phyloP scores from a whole-genome alignment of 352 stramenopile species.

The Saprolegnia diclina region DNA sequence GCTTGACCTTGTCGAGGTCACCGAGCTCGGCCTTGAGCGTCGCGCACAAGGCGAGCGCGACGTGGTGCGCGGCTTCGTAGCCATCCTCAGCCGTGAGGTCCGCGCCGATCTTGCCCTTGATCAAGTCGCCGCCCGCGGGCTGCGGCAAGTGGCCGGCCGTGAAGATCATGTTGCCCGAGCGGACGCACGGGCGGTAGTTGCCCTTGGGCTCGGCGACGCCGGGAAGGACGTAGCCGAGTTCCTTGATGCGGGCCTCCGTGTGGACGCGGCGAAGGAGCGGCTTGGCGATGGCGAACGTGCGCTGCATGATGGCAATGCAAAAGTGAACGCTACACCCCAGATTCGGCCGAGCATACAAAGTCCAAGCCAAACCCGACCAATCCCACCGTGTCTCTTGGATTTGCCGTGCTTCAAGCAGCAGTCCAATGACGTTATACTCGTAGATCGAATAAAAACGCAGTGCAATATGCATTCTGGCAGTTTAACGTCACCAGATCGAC shows the following conservation, averaged over 20 bases:
- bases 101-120: conserved; percentile 84
- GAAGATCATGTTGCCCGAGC: conserved; percentile 80
- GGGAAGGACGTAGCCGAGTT: conserved; percentile 81
- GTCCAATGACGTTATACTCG: neutral
- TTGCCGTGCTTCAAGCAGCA: neutral
- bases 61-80: conserved; percentile 85
- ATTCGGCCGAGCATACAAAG: neutral
- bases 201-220: conserved; percentile 81
- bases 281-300: conserved; percentile 10
- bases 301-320: neutral
- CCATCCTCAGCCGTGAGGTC: conserved; percentile 86
- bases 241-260: conserved; percentile 74
- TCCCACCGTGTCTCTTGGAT: neutral
- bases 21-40: conserved; percentile 88
- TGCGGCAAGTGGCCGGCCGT: conserved; percentile 77
- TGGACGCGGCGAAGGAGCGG: conserved; percentile 55
- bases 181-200: conserved; percentile 84
- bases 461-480: neutral
- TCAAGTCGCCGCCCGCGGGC: conserved; percentile 62
- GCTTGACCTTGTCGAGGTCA: conserved; percentile 91
- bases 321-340: neutral
- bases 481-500: too few species aligned
- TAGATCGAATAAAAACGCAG: neutral
- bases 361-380: neutral
- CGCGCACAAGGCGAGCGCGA: conserved; percentile 86